Conservation (phyloP, 371 early-diverging fungal species). For the Chytridiales sp. region DNA sequence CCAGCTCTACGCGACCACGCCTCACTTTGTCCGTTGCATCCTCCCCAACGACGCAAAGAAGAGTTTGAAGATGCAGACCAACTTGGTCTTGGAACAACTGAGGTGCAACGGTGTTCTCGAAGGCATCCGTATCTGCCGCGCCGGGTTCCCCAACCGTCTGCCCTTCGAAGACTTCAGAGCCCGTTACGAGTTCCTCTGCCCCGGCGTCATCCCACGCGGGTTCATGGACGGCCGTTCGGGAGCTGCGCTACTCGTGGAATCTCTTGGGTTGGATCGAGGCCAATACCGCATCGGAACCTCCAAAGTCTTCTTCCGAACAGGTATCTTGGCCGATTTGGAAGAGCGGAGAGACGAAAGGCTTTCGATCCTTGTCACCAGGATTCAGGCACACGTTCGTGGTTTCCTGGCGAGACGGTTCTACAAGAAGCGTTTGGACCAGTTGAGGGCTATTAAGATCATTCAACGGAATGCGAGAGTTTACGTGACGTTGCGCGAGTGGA, state of each 20-base stretch:
- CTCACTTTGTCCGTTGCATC: slow-evolving; percentile 99
- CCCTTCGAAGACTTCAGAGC: slow-evolving; percentile 93
- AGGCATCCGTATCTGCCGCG: slow-evolving; percentile 98
- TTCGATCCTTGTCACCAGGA: slow-evolving; percentile 71
- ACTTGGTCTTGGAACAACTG: slow-evolving; percentile 93
- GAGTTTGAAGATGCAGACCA: slow-evolving; percentile 77
- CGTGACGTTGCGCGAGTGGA: slow-evolving; percentile 86
- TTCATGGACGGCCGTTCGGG: slow-evolving; percentile 88
- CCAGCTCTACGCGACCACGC: slow-evolving; percentile 87
- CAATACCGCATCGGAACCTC: slow-evolving; percentile 91
- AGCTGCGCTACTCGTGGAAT: slow-evolving; percentile 72
- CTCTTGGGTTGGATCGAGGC: slow-evolving; percentile 67
- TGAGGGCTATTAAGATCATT: slow-evolving; percentile 84
- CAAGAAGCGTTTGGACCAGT: slow-evolving; percentile 71
- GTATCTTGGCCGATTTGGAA: slow-evolving; percentile 97
- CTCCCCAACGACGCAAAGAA: slow-evolving; percentile 96
- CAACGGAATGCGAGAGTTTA: slow-evolving; percentile 90
- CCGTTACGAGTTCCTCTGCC: slow-evolving; percentile 91
- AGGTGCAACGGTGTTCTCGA: slow-evolving; percentile 99
- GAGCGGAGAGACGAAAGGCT: slow-evolving; percentile 88
- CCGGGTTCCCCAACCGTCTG: slow-evolving; percentile 97
- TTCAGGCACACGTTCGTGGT: slow-evolving; percentile 90
- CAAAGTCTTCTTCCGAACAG: slow-evolving; percentile 98
- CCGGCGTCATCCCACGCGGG: slow-evolving; percentile 72
- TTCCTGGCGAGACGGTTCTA: slow-evolving; percentile 74